Evolutionary conservation across 176 grass and related monocot genomes (phyloP).

Genomic region (Luzula sylvatica): DNA sequence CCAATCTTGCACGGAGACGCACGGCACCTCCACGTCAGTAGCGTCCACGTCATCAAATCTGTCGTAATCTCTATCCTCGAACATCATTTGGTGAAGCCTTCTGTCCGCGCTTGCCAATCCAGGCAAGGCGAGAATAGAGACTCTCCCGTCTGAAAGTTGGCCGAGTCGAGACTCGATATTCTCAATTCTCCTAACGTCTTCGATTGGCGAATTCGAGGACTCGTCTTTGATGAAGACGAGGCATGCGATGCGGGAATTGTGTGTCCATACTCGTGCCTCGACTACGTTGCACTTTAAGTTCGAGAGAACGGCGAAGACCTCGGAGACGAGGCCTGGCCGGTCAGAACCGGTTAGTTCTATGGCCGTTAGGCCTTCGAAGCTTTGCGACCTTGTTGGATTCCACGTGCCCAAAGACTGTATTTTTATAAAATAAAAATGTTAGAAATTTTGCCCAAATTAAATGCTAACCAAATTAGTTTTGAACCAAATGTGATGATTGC

Average conservation of each 20-base stretch:
- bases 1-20: constrained; percentile 60
- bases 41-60: not conserved
- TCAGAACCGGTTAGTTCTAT: constrained; percentile 77
- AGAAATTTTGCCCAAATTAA: not conserved
- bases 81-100: constrained; percentile 90
- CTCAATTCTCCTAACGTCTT: constrained; percentile 9
- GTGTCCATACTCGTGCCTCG: constrained; percentile 68
- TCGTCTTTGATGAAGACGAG: constrained; percentile 48
- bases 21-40: not conserved
- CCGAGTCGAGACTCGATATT: constrained; percentile 52
- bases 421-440: not conserved
- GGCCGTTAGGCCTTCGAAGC: constrained; percentile 30
- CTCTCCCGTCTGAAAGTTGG: constrained; percentile 42
- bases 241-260: constrained; percentile 60
- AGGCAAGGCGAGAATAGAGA: constrained; percentile 7
- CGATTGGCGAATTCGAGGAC: constrained; percentile 21
- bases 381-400: constrained; percentile 29
- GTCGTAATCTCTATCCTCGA: constrained; percentile 33
- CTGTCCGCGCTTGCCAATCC: constrained; percentile 39
- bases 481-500: not conserved
- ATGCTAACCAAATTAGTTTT: not conserved
- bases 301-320: constrained; percentile 81
- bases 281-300: constrained; percentile 57
- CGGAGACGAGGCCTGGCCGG: constrained; percentile 75
- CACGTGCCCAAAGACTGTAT: constrained; percentile 66